Conservation (phyloP, 1,284 basidiomycete species). For the Athelia sp. region DNA sequence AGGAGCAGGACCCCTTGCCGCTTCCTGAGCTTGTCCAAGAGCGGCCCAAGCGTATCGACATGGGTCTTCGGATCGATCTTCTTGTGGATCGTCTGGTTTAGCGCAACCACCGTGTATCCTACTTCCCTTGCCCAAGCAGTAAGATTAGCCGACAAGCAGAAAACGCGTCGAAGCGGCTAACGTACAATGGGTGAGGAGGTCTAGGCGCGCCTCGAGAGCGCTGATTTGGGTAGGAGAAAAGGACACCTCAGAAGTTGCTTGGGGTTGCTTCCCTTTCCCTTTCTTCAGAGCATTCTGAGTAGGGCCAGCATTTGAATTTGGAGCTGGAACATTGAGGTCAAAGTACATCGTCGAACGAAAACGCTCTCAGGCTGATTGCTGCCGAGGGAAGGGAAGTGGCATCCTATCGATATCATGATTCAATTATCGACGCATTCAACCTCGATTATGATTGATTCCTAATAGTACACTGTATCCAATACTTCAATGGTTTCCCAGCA, state of each 20-base stretch:
- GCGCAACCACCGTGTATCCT: conserved; percentile 73
- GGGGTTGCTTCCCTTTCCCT: conserved; percentile 41
- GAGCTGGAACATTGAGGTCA: conserved; percentile 53
- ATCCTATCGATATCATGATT: no score
- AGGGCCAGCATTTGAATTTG: conserved; percentile 15
- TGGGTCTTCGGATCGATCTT: conserved; percentile 68
- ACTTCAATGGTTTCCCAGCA: no score
- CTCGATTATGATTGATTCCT: no score
- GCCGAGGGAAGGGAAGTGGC: no score
- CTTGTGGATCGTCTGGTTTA: conserved; percentile 63
- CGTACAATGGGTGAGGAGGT: conserved; percentile 49
- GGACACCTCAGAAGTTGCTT: conserved; percentile 13
- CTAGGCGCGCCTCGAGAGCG: conserved; percentile 42
- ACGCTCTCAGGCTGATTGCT: no score
- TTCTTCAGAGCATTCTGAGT: conserved; percentile 34
- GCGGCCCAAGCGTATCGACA: conserved; percentile 50
- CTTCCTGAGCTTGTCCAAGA: conserved; percentile 48
- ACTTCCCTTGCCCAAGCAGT: conserved; percentile 39
- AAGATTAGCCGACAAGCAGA: conserved; percentile 31
- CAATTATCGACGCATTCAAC: no score
- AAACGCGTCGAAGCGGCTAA: conserved; percentile 28
- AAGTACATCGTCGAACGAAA: conserved; percentile 43
- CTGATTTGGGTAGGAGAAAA: conserved; percentile 38
- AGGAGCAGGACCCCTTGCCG: conserved; percentile 56
- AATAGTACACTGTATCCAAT: no score